These are phyloP conservation scores for Hanseniaspora thailandica DNA, from an alignment of 805 yeast genomes.

Conservation along the genomic window DNA sequence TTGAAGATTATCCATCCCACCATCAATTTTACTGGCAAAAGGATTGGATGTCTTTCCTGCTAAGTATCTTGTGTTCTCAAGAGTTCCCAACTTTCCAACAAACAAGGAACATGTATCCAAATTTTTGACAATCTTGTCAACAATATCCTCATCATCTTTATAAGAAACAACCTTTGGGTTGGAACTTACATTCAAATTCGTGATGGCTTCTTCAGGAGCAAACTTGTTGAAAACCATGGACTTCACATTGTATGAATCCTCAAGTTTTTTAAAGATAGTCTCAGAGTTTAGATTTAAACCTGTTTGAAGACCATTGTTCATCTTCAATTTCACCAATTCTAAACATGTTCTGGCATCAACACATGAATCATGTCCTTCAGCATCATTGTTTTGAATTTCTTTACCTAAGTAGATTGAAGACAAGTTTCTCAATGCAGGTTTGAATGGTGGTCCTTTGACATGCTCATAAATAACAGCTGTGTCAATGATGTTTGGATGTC, in stretches of 20 bases:
- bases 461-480: constrained; percentile 71
- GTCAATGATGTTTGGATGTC: constrained; percentile 69
- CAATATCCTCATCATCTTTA: constrained; percentile 48
- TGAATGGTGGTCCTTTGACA: constrained; percentile 68
- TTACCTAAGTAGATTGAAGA: constrained; percentile 43
- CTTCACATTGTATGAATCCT: constrained; percentile 22
- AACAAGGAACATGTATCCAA: constrained; percentile 36
- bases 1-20: background rate
- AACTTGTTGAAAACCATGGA: constrained; percentile 30
- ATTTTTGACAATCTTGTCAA: constrained; percentile 33
- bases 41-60: constrained; percentile 3
- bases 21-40: background rate
- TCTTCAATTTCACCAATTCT: constrained; percentile 59
- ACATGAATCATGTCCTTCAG: constrained; percentile 66
- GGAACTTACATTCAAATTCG: constrained; percentile 24
- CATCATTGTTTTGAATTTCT: constrained; percentile 54
- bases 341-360: constrained; percentile 78
- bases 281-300: constrained; percentile 43
- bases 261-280: constrained; percentile 33
- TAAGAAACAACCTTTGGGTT: constrained; percentile 33
- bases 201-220: constrained; percentile 22
- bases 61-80: constrained; percentile 34
- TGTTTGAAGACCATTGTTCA: constrained; percentile 51
- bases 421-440: constrained; percentile 67
- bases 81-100: constrained; percentile 46